phyloP scores from a whole-genome alignment of 1,284 basidiomycete genomes.

The Apiotrichum veenhuisii region DNA sequence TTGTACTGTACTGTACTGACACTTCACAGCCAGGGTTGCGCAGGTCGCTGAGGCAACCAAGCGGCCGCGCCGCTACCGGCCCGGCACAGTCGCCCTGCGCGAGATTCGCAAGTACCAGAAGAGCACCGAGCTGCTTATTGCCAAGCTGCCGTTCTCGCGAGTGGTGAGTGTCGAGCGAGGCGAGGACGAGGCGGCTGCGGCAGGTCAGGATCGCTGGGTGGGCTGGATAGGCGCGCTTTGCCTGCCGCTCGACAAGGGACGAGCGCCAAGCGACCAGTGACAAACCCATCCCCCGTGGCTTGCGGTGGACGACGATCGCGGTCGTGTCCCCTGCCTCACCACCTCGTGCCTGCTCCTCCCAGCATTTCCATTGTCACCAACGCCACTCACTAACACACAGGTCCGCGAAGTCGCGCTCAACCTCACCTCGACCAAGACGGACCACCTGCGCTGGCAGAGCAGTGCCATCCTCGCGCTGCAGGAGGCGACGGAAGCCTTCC shows the following conservation, averaged over 20 bases:
- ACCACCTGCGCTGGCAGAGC: constrained; percentile 79
- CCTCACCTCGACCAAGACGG: constrained; percentile 71
- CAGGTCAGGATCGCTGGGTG: too few species aligned
- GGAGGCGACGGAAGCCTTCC: constrained; percentile 89
- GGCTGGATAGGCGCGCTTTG: too few species aligned
- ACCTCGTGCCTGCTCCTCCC: not conserved
- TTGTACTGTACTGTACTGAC: not conserved
- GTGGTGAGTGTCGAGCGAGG: too few species aligned
- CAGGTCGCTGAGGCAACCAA: not conserved
- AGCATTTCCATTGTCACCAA: not conserved
- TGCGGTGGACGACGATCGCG: too few species aligned
- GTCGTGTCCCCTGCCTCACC: too few species aligned
- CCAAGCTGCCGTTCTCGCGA: constrained; percentile 85
- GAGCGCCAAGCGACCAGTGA: too few species aligned
- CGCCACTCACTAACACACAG: constrained; percentile 50
- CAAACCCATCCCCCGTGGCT: too few species aligned
- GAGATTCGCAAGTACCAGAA: constrained; percentile 94
- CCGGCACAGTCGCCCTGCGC: constrained; percentile 80
- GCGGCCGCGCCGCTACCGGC: constrained; percentile 59
- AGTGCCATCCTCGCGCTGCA: constrained; percentile 85
- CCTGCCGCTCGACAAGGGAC: too few species aligned
- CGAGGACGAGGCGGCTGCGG: too few species aligned
- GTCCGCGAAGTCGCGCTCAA: constrained; percentile 87
- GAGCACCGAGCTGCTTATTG: constrained; percentile 78
- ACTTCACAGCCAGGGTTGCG: not conserved